Conservation (phyloP, 2,329 filamentous ascomycete genomes). For the Metarhizium album region DNA sequence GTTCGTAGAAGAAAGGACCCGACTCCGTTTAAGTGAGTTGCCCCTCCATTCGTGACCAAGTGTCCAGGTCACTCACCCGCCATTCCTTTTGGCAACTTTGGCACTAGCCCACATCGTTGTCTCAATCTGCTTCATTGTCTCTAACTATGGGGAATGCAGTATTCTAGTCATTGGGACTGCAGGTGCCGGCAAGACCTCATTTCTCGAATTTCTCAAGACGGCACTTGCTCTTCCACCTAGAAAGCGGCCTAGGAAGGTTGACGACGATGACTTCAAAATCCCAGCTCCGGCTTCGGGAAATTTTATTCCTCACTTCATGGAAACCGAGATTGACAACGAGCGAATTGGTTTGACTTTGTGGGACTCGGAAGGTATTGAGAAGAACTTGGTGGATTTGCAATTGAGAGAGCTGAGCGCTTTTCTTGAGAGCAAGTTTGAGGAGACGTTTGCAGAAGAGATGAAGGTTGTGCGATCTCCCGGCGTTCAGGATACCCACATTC, state of each 20-base stretch:
- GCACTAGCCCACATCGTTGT: not conserved
- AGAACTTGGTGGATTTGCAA: slow-evolving; percentile 89
- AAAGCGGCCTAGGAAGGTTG: slow-evolving; percentile 51
- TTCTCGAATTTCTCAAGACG: slow-evolving; percentile 88
- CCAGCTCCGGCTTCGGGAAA: slow-evolving; percentile 48
- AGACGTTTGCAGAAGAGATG: slow-evolving; percentile 94
- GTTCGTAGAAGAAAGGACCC: slow-evolving; percentile 93
- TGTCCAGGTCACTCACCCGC: not conserved
- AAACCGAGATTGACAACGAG: slow-evolving; percentile 89
- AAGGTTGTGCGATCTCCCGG: slow-evolving; percentile 91
- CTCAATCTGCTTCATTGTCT: not conserved
- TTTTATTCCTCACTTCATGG: slow-evolving; percentile 81
- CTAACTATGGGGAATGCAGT: slow-evolving; percentile 34
- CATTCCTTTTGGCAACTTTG: not conserved
- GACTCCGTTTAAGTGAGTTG: slow-evolving; percentile 91
- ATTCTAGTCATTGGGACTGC: slow-evolving; percentile 83
- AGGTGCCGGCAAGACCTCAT: slow-evolving; percentile 87
- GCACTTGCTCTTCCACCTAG: slow-evolving; percentile 73
- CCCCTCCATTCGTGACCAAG: not conserved
- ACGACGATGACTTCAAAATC: slow-evolving; percentile 48
- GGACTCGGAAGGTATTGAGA: slow-evolving; percentile 93
- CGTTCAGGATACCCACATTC: slow-evolving; percentile 91
- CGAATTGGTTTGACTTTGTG: slow-evolving; percentile 86
- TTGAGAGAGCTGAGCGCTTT: slow-evolving; percentile 85
- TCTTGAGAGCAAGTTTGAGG: slow-evolving; percentile 95